Evolutionary conservation across 2,329 filamentous ascomycete species (phyloP), one percentile per base, ranked within the genome.

Genomic region (Microdochium paspali): DNA sequence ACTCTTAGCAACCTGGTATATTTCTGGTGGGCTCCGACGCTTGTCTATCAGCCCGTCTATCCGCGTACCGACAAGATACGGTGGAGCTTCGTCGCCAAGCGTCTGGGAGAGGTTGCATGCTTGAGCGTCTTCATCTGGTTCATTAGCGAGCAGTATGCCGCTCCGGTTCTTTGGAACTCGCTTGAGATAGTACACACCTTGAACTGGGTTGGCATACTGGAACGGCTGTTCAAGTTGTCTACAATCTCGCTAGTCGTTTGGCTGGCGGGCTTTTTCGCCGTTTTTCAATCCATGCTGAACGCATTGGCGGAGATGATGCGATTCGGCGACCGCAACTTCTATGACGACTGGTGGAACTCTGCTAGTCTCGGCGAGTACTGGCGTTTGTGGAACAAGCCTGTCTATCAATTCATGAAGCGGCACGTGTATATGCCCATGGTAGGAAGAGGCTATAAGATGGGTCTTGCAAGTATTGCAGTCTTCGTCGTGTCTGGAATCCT

Each of bases 341-440:
- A 98, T 65, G 85, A 87, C 31, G 90, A 95, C 60, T 98, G 93
- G 93, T 98, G 93, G 93, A 98, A 98, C 61, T 88, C 84, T 53
- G 82, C 84, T 47, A 90, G 84, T 54, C 73, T 97, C 6, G 87
- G 90, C 28, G 78, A 77, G 4, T 98, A 98, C 71, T 96, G 91
- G 91, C 82, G 90, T 21, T 87, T 85, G 1, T 98, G 93, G 93
- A 98, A 98, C 69, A 94, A 94, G 63, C 93, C 93, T 1, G 91
- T 98, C 5, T 95, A 95, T 61, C 84, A 90, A 49, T 98, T 95
- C 66, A 97, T 98, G 83, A 90, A 88, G 59, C 77, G 93, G 31
- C 93, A 98, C 63, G 82, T 98, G 46, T 97, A 93, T 68, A 84
- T 85, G 32, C 93, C 93, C 1, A 75, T 98, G 53, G 76, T 95